Evolutionary conservation across 148 eudicot genomes (phyloP).

Genomic region (Suaeda aralocaspica): DNA sequence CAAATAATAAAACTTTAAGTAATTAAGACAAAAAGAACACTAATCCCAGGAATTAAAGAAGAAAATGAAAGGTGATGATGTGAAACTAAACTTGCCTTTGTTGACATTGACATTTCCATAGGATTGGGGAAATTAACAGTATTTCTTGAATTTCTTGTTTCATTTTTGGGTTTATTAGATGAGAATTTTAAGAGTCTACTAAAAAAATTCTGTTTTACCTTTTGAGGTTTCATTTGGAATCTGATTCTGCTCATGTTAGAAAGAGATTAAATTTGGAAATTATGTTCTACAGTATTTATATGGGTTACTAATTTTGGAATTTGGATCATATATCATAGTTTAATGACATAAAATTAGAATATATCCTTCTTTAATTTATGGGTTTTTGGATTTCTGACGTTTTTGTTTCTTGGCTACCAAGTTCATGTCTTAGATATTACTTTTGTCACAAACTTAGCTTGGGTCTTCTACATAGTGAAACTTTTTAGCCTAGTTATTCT

Average conservation of each 20-base stretch:
- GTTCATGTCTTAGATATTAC: constrained; percentile 10
- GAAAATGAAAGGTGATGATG: neutral
- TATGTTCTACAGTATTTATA: constrained; percentile 2
- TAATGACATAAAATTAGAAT: neutral
- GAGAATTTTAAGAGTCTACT: constrained; percentile 5
- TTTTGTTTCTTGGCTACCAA: constrained; percentile 25
- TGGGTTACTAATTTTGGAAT: neutral
- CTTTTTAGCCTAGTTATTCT: constrained; percentile 5
- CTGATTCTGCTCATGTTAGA: constrained; percentile 25
- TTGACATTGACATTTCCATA: constrained; percentile 23
- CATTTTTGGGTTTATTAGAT: neutral
- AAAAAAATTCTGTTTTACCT: neutral
- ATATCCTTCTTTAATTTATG: constrained; percentile 11
- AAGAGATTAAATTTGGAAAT: constrained; percentile 2
- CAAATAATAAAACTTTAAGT: too few species aligned
- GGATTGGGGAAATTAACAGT: neutral
- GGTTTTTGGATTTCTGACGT: constrained; percentile 5
- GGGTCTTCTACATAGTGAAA: neutral
- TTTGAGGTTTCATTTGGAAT: constrained; percentile 28
- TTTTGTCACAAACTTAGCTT: constrained; percentile 3
- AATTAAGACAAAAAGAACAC: neutral
- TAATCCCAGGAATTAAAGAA: neutral
- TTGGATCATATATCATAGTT: neutral
- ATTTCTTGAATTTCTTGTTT: neutral
- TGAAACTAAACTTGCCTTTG: constrained; percentile 29